Conservation (phyloP, 2,329 filamentous ascomycete genomes). For the Claviceps paspali region DNA sequence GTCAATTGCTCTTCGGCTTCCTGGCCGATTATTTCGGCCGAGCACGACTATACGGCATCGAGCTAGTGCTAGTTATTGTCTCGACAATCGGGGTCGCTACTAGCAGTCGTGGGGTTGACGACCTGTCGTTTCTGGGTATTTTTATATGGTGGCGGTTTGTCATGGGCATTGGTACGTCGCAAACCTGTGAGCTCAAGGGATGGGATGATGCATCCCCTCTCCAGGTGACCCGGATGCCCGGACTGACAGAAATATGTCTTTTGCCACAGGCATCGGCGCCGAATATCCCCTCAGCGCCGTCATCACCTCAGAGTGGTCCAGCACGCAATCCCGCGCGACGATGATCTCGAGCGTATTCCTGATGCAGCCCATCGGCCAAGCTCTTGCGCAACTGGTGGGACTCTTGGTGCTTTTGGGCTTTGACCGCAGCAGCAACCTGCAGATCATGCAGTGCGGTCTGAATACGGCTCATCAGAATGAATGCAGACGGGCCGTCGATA, state of each 20-base stretch:
- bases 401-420: conserved; percentile 35
- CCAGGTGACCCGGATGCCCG: too few species aligned
- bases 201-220: too few species aligned
- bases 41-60: conserved; percentile 39
- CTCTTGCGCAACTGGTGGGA: conserved; percentile 47
- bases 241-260: not conserved
- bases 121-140: conserved; percentile 33
- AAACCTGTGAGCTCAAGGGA: not conserved
- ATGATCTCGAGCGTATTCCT: conserved; percentile 56
- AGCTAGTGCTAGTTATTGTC: conserved; percentile 38
- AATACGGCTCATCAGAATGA: conserved; percentile 28
- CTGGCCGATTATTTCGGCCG: conserved; percentile 39
- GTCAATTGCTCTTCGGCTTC: conserved; percentile 37
- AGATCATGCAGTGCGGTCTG: conserved; percentile 32
- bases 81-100: conserved; percentile 42
- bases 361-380: conserved; percentile 54
- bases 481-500: conserved; percentile 35
- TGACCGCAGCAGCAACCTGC: conserved; percentile 24
- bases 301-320: conserved; percentile 51
- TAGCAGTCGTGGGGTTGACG: conserved; percentile 31
- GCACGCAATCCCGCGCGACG: conserved; percentile 46
- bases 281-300: conserved; percentile 54
- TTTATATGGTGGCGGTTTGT: conserved; percentile 40
- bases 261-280: conserved; percentile 40
- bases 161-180: conserved; percentile 31